Conservation (phyloP, 495 filamentous ascomycete species). For the Neurospora sp. region DNA sequence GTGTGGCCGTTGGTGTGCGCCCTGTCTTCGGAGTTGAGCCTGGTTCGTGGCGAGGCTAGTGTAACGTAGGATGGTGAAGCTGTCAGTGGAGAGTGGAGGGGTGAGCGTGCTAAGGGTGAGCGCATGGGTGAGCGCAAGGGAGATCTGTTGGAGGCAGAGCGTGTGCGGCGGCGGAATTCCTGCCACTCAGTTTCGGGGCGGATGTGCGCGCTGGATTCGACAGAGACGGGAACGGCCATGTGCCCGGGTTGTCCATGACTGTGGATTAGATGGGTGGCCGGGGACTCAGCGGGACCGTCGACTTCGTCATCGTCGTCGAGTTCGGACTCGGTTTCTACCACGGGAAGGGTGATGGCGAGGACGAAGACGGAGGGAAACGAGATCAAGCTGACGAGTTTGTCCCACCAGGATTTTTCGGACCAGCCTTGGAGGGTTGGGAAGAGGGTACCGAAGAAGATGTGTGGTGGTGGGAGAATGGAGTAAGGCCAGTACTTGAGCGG, state of each 20-base stretch:
- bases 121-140: neutral
- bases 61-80: conserved; percentile 6
- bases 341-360: conserved; percentile 84
- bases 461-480: conserved; percentile 54
- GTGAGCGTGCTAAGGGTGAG: conserved; percentile 2
- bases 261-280: neutral
- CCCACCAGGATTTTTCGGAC: conserved; percentile 64
- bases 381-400: conserved; percentile 64
- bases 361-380: conserved; percentile 85
- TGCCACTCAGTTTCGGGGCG: conserved; percentile 40
- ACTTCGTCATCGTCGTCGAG: conserved; percentile 40
- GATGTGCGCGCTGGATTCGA: conserved; percentile 13
- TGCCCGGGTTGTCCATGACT: conserved; percentile 15
- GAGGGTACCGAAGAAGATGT: conserved; percentile 59
- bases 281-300: conserved; percentile 12
- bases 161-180: conserved; percentile 37
- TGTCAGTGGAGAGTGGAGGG: conserved; percentile 5
- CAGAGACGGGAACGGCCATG: conserved; percentile 20
- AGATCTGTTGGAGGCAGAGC: conserved; percentile 11
- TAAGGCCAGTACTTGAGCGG: conserved; percentile 66
- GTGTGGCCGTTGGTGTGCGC: neutral
- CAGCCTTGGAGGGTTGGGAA: conserved; percentile 84
- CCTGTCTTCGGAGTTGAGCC: neutral
- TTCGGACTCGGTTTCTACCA: conserved; percentile 55
- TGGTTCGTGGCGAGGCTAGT: neutral